A percentile compares a stretch with the other conserved stretches of the same genome.
Evolutionary conservation across 1,284 basidiomycete genomes (phyloP).

Genomic region (Cryptococcus neoformans): DNA sequence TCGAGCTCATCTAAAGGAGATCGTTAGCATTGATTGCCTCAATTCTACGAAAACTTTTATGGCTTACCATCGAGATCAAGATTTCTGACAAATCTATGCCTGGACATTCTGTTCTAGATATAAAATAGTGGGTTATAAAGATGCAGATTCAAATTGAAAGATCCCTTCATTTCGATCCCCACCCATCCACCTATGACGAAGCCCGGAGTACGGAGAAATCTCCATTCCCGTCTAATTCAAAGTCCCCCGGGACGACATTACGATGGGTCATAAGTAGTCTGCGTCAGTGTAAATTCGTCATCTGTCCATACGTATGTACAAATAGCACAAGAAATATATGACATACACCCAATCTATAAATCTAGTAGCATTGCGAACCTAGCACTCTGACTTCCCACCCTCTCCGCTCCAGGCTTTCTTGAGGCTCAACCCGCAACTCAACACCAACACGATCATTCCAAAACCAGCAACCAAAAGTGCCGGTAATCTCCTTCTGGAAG

Average conservation of each 20-base stretch:
- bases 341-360: too few species aligned
- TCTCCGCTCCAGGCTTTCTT: conserved; percentile 69
- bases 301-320: too few species aligned
- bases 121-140: not conserved
- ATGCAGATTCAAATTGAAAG: not conserved
- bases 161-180: not conserved
- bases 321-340: too few species aligned
- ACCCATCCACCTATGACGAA: not conserved
- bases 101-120: conserved; percentile 55
- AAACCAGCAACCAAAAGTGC: conserved; percentile 71
- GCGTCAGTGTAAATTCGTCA: too few species aligned
- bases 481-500: conserved; percentile 66
- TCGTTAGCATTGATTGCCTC: not conserved
- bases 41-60: not conserved
- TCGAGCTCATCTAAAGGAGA: conserved; percentile 49
- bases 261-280: too few species aligned
- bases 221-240: not conserved
- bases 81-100: conserved; percentile 87
- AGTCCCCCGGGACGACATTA: too few species aligned
- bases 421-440: conserved; percentile 71
- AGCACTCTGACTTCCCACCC: conserved; percentile 51
- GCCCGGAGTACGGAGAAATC: not conserved
- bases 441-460: conserved; percentile 71
- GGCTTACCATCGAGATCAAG: conserved; percentile 75
- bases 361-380: too few species aligned